These are phyloP conservation scores for Geosmithia morbida DNA, from an alignment of 2,329 filamentous ascomycete species.

Conservation along the genomic window DNA sequence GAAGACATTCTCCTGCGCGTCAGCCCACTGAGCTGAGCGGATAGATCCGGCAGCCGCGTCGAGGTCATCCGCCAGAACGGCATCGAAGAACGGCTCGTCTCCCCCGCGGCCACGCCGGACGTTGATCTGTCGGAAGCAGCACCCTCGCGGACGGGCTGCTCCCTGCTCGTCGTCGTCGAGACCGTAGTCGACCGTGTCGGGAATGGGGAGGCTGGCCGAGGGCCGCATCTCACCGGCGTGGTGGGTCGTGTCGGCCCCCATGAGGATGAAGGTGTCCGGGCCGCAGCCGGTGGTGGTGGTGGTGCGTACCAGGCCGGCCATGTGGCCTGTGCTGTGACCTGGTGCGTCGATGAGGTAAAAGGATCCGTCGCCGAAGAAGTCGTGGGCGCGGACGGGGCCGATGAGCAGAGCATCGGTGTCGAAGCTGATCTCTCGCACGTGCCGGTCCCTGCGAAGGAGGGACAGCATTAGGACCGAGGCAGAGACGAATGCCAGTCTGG, in stretches of 20 bases:
- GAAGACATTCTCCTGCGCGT: slow-evolving; percentile 10
- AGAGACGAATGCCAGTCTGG: neutral
- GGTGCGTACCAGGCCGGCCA: slow-evolving; percentile 24
- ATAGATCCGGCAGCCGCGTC: neutral
- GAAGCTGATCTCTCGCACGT: slow-evolving; percentile 13
- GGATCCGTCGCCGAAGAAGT: slow-evolving; percentile 26
- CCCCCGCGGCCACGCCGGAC: neutral
- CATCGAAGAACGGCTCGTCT: neutral
- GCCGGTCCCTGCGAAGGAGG: slow-evolving; percentile 16
- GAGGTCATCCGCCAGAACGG: neutral
- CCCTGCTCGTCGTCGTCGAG: neutral
- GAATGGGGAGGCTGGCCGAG: slow-evolving; percentile 16
- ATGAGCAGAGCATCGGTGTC: slow-evolving; percentile 12
- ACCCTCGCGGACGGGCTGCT: neutral
- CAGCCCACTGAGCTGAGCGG: slow-evolving; percentile 6
- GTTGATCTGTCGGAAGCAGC: neutral
- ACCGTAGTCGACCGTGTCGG: slow-evolving; percentile 9
- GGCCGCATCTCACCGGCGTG: slow-evolving; percentile 21
- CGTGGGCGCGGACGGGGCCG: slow-evolving; percentile 19
- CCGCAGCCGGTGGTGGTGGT: slow-evolving; percentile 7
- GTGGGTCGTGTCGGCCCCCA: slow-evolving; percentile 27
- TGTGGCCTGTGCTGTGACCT: slow-evolving; percentile 23
- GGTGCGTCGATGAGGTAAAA: slow-evolving; percentile 26
- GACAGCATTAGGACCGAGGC: neutral
- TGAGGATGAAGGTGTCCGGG: slow-evolving; percentile 21